Evolutionary conservation across 2,329 filamentous ascomycete species (phyloP).

Genomic region (Coniochaeta hoffmannii): DNA sequence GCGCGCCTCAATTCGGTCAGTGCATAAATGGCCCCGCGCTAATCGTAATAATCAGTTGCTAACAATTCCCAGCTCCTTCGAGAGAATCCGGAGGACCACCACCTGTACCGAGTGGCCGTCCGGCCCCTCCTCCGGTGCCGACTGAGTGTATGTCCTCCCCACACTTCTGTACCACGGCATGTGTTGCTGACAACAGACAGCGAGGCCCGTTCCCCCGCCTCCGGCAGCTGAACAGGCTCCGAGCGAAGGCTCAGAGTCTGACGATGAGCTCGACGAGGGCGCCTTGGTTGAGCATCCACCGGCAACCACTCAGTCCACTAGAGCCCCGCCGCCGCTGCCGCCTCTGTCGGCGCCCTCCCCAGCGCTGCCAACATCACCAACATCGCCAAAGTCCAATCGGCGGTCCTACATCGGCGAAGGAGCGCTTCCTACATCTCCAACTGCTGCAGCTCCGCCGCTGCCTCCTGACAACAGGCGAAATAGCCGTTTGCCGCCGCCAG

Average conservation of each 20-base stretch:
- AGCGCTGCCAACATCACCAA: conserved; percentile 28
- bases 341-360: conserved; percentile 37
- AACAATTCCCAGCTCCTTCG: conserved; percentile 20
- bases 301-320: conserved; percentile 24
- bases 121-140: conserved; percentile 51
- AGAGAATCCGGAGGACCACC: conserved; percentile 26
- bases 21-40: too few species aligned
- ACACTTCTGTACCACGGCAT: neutral
- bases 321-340: conserved; percentile 34
- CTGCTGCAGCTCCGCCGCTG: conserved; percentile 19
- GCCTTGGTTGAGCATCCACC: conserved; percentile 32
- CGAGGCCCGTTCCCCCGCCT: conserved; percentile 48
- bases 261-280: conserved; percentile 69
- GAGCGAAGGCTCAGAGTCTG: conserved; percentile 76
- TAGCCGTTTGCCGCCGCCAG: conserved; percentile 52
- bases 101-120: conserved; percentile 42
- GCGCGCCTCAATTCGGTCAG: conserved; percentile 22
- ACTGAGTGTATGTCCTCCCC: conserved; percentile 47
- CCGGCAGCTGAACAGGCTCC: conserved; percentile 52
- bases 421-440: conserved; percentile 29
- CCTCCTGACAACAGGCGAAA: conserved; percentile 41
- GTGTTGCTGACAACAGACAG: conserved; percentile 34
- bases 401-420: conserved; percentile 28
- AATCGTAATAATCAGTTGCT: conserved; percentile 8
- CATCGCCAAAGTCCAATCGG: conserved; percentile 29